Conservation (phyloP, 345 rosid species). For the Schrenkiella parvula region DNA sequence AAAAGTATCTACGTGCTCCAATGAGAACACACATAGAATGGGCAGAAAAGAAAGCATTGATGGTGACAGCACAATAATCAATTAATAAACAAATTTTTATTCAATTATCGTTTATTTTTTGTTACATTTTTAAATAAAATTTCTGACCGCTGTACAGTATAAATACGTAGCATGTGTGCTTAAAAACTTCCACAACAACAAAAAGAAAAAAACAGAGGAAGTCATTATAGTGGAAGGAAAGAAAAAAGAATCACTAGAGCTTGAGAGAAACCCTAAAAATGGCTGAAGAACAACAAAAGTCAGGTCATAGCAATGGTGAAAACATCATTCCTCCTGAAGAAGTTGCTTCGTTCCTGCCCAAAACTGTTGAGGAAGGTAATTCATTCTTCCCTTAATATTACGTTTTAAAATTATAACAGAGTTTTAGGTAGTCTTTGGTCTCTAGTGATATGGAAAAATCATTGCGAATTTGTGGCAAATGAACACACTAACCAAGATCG, state of each 20-base stretch:
- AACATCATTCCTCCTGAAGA: constrained; percentile 33
- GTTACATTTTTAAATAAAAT: not conserved
- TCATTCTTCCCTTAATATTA: not conserved
- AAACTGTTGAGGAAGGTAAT: constrained; percentile 32
- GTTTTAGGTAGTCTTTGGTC: not conserved
- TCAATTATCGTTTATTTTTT: not conserved
- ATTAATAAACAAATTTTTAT: too few relatives aligned
- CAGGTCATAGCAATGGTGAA: constrained; percentile 22
- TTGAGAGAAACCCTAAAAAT: constrained; percentile 21
- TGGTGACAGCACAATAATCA: not conserved
- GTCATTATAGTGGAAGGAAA: too few relatives aligned
- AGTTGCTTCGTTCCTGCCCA: constrained; percentile 29
- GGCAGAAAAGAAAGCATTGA: not conserved
- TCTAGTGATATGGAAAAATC: not conserved
- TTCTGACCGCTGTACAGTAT: not conserved
- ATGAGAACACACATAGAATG: not conserved
- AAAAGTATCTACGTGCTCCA: constrained; percentile 1
- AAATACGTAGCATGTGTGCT: constrained; percentile 9
- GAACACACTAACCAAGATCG: not conserved
- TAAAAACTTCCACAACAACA: too few relatives aligned
- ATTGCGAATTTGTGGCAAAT: not conserved
- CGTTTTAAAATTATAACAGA: not conserved
- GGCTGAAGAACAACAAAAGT: constrained; percentile 23
- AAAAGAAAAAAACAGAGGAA: too few relatives aligned
- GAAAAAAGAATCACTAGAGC: not conserved